These are phyloP conservation scores for Ophiostoma pallidulum DNA, from an alignment of 2,329 filamentous ascomycete genomes.

Conservation along the genomic window DNA sequence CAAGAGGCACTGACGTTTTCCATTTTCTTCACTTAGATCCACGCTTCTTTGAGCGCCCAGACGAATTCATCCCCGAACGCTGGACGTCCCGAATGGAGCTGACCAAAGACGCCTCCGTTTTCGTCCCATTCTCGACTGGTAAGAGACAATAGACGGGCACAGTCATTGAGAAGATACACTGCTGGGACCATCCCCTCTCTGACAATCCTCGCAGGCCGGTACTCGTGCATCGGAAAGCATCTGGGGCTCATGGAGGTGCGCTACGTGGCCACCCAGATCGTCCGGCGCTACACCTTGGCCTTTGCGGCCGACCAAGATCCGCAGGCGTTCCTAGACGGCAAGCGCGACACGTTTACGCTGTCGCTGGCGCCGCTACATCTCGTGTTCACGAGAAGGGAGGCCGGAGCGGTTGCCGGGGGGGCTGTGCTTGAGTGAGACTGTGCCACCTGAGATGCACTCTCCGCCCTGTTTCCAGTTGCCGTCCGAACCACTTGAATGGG, in stretches of 20 bases:
- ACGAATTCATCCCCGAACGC: conserved; percentile 26
- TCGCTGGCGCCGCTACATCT: not conserved
- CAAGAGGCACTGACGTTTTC: not conserved
- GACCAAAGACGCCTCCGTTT: conserved; percentile 18
- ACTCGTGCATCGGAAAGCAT: conserved; percentile 28
- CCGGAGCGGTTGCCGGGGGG: too few relatives aligned
- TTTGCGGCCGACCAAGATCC: conserved; percentile 16
- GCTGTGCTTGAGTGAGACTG: too few relatives aligned
- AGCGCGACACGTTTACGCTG: conserved; percentile 8
- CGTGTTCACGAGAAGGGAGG: not conserved
- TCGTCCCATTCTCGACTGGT: conserved; percentile 23
- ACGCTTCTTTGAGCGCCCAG: conserved; percentile 16
- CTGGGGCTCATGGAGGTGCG: conserved; percentile 27
- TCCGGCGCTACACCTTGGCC: conserved; percentile 15
- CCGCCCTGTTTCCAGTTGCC: too few relatives aligned
- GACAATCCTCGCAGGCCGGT: conserved; percentile 19
- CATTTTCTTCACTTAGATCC: not conserved
- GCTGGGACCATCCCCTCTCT: not conserved
- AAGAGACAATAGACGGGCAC: conserved; percentile 3
- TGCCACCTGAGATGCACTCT: too few relatives aligned
- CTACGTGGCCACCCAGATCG: conserved; percentile 14
- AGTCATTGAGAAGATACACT: not conserved
- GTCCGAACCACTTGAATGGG: too few relatives aligned
- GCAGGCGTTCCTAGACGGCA: conserved; percentile 4
- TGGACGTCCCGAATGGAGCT: conserved; percentile 25